Conservation (phyloP, 768 basidiomycete genomes). For the Hericium coralloides region DNA sequence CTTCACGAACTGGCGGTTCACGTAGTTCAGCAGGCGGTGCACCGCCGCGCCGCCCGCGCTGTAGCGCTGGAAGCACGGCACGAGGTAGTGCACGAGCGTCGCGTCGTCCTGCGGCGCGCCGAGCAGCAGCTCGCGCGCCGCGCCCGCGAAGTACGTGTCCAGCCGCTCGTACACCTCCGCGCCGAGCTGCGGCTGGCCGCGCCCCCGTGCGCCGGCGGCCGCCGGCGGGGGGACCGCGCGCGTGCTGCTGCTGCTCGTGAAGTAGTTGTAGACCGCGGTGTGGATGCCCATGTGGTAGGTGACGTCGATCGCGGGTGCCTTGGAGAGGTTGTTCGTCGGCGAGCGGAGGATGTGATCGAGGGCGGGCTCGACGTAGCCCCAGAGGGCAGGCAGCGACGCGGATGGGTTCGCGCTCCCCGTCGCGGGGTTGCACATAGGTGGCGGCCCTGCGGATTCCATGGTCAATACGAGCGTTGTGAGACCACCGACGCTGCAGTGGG, state of each 20-base stretch:
- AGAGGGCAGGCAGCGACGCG: slow-evolving; percentile 60
- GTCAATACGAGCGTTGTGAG: too few species aligned
- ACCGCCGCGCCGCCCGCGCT: slow-evolving; percentile 57
- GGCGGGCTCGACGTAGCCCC: slow-evolving; percentile 69
- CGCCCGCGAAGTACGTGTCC: slow-evolving; percentile 60
- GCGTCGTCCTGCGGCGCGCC: slow-evolving; percentile 58
- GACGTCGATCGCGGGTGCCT: slow-evolving; percentile 64
- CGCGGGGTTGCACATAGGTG: slow-evolving; percentile 4
- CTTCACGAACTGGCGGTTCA: slow-evolving; percentile 64
- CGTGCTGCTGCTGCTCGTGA: slow-evolving; percentile 19
- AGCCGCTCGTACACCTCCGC: slow-evolving; percentile 64
- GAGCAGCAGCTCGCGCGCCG: slow-evolving; percentile 51
- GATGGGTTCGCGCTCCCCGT: slow-evolving; percentile 56
- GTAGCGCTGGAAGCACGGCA: slow-evolving; percentile 65
- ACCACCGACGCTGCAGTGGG: too few species aligned
- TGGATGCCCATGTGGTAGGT: slow-evolving; percentile 70
- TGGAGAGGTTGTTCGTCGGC: slow-evolving; percentile 48
- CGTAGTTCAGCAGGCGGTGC: slow-evolving; percentile 66
- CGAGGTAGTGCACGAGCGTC: slow-evolving; percentile 57
- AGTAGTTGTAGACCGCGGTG: slow-evolving; percentile 80
- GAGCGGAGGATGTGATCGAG: slow-evolving; percentile 69
- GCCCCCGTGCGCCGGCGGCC: slow-evolving; percentile 2
- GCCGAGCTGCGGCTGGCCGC: slow-evolving; percentile 22
- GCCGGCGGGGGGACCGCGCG: slow-evolving; percentile 1
- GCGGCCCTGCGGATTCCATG: not conserved